phyloP scores from a whole-genome alignment of 2,329 filamentous ascomycete genomes.

The Zasmidium angulare region DNA sequence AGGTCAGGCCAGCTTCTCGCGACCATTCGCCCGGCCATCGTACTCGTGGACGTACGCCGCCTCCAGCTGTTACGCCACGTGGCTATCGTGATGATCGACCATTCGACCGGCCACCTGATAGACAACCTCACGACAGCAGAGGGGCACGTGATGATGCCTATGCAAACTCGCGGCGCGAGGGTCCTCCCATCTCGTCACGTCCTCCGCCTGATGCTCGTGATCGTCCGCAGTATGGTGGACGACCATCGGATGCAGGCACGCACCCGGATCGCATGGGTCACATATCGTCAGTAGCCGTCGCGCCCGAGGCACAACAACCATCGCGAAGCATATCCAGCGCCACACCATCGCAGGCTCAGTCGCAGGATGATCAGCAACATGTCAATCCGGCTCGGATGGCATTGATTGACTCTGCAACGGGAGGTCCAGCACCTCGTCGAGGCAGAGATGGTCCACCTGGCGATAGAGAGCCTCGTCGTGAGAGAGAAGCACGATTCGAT shows the following conservation, averaged over 20 bases:
- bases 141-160: conserved; percentile 18
- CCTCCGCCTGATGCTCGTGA: conserved; percentile 15
- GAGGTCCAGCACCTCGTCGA: conserved; percentile 8
- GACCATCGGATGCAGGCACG: conserved; percentile 13
- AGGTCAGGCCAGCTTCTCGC: conserved; percentile 37
- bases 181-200: conserved; percentile 10
- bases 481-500: conserved; percentile 24
- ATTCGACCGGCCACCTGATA: conserved; percentile 14
- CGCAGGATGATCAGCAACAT: conserved; percentile 12
- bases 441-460: conserved; percentile 11
- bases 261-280: conserved; percentile 22
- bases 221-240: conserved; percentile 10
- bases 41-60: conserved; percentile 38
- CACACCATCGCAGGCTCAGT: conserved; percentile 5
- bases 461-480: conserved; percentile 13
- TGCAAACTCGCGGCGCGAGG: conserved; percentile 17
- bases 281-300: conserved; percentile 16
- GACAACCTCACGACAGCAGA: conserved; percentile 11
- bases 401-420: conserved; percentile 35
- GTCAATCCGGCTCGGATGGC: conserved; percentile 47
- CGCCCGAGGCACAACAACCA: conserved; percentile 15
- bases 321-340: conserved; percentile 6
- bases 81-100: conserved; percentile 22
- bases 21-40: conserved; percentile 41
- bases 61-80: conserved; percentile 20